phyloP scores from a whole-genome alignment of 2,329 filamentous ascomycete genomes.

The Ilyonectria destructans region DNA sequence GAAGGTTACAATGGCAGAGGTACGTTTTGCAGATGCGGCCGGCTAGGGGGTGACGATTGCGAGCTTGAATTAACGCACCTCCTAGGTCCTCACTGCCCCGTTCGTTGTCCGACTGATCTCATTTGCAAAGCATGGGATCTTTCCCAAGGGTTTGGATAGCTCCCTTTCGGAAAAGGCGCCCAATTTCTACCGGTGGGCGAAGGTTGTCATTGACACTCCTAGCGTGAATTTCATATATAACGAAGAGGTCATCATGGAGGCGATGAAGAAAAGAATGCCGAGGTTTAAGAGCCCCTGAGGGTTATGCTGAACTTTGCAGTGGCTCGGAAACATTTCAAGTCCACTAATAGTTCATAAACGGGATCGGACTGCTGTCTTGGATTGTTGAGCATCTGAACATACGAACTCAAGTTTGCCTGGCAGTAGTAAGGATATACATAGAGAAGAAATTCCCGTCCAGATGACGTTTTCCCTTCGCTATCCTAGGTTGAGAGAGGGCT shows the following conservation, averaged over 20 bases:
- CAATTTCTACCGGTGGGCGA: background rate
- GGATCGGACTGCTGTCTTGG: no score
- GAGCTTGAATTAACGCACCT: background rate
- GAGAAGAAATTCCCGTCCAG: no score
- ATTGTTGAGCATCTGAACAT: no score
- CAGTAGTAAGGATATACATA: no score
- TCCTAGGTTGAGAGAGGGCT: no score
- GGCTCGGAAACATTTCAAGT: no score
- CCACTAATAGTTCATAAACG: no score
- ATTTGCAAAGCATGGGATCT: background rate
- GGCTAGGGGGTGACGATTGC: background rate
- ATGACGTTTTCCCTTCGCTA: no score
- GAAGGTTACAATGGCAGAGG: background rate
- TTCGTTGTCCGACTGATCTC: background rate
- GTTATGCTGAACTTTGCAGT: no score
- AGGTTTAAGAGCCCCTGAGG: background rate
- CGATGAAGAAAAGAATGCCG: background rate
- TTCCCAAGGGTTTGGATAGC: background rate
- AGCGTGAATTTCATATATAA: background rate
- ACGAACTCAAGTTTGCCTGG: no score
- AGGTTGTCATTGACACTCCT: background rate
- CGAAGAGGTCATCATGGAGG: background rate
- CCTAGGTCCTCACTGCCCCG: background rate
- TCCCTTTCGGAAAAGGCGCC: background rate
- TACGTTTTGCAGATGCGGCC: background rate